Conservation (phyloP, 169 alveolate genomes). For the Cryptosporidium sp. region DNA sequence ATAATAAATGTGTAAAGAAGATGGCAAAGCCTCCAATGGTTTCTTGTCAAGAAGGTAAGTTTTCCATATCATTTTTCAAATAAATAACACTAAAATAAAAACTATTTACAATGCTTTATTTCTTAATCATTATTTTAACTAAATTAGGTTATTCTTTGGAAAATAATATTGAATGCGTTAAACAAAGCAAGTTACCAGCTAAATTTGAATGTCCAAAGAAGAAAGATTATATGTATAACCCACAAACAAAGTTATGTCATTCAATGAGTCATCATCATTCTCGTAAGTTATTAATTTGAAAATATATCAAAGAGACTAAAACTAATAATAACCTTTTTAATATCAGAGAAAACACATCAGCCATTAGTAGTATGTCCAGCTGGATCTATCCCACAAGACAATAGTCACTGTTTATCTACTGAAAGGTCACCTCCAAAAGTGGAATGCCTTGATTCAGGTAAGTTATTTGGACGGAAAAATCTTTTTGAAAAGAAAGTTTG, state of each 20-base stretch:
- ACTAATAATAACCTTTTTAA: background rate
- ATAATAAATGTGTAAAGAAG: constrained; percentile 28
- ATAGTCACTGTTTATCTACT: constrained; percentile 14
- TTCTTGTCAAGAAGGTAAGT: constrained; percentile 53
- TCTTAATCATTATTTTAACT: background rate
- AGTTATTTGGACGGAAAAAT: background rate
- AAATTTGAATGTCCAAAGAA: constrained; percentile 71
- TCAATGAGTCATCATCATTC: constrained; percentile 71
- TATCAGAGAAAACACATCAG: constrained; percentile 51
- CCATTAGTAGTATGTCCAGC: constrained; percentile 55
- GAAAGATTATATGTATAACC: constrained; percentile 67
- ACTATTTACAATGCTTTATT: background rate
- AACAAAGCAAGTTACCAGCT: constrained; percentile 33
- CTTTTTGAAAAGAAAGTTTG: background rate
- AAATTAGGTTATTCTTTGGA: constrained; percentile 11
- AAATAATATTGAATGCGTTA: constrained; percentile 24
- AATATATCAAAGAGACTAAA: background rate
- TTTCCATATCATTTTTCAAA: background rate
- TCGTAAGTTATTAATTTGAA: constrained; percentile 27
- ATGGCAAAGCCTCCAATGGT: constrained; percentile 33
- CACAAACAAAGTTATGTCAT: constrained; percentile 64
- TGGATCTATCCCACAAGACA: constrained; percentile 54
- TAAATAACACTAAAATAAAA: background rate
- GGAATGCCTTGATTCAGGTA: constrained; percentile 42
- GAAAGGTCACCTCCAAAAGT: constrained; percentile 47